phyloP scores from a whole-genome alignment of 805 yeast species.

The Blastobotrys attinorum region DNA sequence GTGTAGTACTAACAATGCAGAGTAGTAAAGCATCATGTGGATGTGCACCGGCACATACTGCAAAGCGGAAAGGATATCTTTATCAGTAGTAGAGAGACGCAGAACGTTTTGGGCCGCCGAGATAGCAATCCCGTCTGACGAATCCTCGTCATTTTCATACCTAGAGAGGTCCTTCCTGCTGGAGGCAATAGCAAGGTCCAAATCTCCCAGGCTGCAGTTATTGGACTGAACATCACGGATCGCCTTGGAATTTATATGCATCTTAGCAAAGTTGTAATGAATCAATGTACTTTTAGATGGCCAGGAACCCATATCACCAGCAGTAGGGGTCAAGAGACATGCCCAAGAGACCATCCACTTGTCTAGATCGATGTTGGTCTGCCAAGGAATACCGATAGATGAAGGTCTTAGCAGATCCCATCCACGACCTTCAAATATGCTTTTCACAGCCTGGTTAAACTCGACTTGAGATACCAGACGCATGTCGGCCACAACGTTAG shows the following conservation, averaged over 20 bases:
- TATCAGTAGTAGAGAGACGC: conserved; percentile 49
- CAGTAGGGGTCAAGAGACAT: conserved; percentile 52
- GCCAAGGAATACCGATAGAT: conserved; percentile 60
- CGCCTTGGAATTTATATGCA: conserved; percentile 49
- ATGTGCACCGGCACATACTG: conserved; percentile 66
- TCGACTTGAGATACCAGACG: conserved; percentile 63
- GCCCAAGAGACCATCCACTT: conserved; percentile 82
- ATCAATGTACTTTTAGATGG: conserved; percentile 61
- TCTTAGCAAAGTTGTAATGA: conserved; percentile 66
- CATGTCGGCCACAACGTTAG: conserved; percentile 32
- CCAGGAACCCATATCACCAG: conserved; percentile 45
- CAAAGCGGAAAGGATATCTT: conserved; percentile 47
- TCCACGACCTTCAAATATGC: conserved; percentile 49
- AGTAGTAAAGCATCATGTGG: conserved; percentile 62
- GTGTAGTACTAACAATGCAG: conserved; percentile 44
- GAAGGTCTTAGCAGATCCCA: conserved; percentile 56
- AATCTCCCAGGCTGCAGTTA: conserved; percentile 4
- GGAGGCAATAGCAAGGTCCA: conserved; percentile 1
- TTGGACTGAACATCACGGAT: conserved; percentile 28
- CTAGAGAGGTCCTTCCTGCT: neutral
- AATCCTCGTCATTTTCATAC: conserved; percentile 7
- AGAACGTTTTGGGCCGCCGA: conserved; percentile 58
- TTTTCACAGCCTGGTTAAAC: conserved; percentile 55
- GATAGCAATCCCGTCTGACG: conserved; percentile 36
- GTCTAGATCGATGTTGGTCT: conserved; percentile 56